Evolutionary conservation across 371 early-diverging fungal species (phyloP), one percentile per base, ranked within the genome.

Genomic region (Sporodiniella umbellata): DNA sequence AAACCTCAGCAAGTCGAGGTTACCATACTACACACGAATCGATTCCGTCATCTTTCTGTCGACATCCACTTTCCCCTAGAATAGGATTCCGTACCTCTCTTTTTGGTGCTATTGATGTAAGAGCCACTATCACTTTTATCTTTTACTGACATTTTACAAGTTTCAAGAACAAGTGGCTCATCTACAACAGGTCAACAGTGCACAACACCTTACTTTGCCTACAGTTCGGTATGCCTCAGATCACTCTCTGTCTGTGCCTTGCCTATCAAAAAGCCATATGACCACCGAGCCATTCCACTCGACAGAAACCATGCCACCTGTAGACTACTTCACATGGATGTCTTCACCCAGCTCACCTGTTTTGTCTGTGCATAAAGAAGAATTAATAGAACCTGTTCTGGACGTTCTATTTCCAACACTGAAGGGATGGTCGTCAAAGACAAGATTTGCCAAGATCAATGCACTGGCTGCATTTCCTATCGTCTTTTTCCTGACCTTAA

Each of bases 381-480:
- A n/a, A n/a, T n/a, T n/a, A n/a, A n/a, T n/a, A n/a, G n/a, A n/a
- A n/a, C n/a, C n/a, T n/a, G n/a, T n/a, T n/a, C n/a, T n/a, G n/a
- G n/a, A n/a, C 24, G 37, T 30, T 17, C 62, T 83, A 12, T 83
- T 85, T 38, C 86, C 86, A 14, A 77, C 80, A 0, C 43, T 84
- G 1, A 51, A 70, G 25, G 70, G 66, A 17, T 86, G 83, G 81
- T 25, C 49, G 4, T 37, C 61, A 11, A 83, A 84, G 33, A 72
- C 81, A 0, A 8, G 48, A 0, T 75, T 76, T 57, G 72, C 78
- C n/a, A 78, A 75, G 48, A 49, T 80, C 14, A 78, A 75, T 53
- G 72, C 84, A 0, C 38, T 82, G n/a, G 54, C 78, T 0, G 81
- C 83, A n/a, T 50, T 73, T 1, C 86, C 86, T 0, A 58, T 82